Conservation (phyloP, 2,329 filamentous ascomycete genomes). For the Calonectria honghensis region DNA sequence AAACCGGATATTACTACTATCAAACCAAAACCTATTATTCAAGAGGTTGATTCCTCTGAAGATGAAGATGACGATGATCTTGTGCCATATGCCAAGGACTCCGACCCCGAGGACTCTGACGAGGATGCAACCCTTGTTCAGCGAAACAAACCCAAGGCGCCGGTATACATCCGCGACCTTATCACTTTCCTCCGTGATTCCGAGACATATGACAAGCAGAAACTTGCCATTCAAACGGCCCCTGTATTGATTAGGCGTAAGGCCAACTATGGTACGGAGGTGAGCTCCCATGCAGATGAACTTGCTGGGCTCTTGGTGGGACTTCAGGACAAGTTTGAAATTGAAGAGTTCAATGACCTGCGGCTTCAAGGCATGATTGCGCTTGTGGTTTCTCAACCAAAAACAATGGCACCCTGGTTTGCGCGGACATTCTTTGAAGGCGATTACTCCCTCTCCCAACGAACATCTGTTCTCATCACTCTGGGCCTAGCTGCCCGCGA, state of each 20-base stretch:
- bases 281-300: conserved; percentile 88
- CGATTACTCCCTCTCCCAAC: conserved; percentile 91
- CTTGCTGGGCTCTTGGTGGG: conserved; percentile 85
- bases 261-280: conserved; percentile 89
- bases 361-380: conserved; percentile 89
- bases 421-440: conserved; percentile 91
- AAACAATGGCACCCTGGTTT: conserved; percentile 88
- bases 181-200: conserved; percentile 86
- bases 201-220: conserved; percentile 90
- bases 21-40: conserved; percentile 71
- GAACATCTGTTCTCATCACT: conserved; percentile 86
- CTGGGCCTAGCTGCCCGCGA: conserved; percentile 90
- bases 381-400: conserved; percentile 84
- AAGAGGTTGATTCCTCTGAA: conserved; percentile 79
- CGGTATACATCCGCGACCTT: conserved; percentile 93
- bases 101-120: conserved; percentile 92
- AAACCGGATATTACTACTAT: conserved; percentile 55
- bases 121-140: conserved; percentile 93
- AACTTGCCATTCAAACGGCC: conserved; percentile 85
- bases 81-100: conserved; percentile 87
- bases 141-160: conserved; percentile 86
- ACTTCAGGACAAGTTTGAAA: conserved; percentile 89
- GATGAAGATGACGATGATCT: conserved; percentile 81
- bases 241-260: conserved; percentile 90
- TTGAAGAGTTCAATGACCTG: conserved; percentile 84